Percentiles rank a stretch among this genome's conserved stretches.
phyloP scores from a whole-genome alignment of 1,139 yeast species.

The Candida glucosophila region DNA sequence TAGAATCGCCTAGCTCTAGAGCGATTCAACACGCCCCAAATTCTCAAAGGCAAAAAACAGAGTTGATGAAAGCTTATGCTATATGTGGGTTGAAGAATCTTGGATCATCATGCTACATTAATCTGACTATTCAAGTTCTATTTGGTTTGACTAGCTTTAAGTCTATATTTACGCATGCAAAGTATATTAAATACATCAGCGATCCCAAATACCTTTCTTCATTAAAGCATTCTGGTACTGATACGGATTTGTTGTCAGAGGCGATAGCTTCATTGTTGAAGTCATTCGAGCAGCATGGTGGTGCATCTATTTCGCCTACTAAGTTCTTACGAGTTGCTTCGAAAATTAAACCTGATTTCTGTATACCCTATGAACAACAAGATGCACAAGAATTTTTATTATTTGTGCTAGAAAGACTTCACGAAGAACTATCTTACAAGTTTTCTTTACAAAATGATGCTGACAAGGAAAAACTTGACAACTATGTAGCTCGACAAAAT shows the following conservation, averaged over 20 bases:
- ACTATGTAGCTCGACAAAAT: constrained; percentile 24
- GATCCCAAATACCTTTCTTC: constrained; percentile 19
- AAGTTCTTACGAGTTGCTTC: constrained; percentile 51
- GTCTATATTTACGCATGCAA: constrained; percentile 31
- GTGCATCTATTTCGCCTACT: constrained; percentile 56
- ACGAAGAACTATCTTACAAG: constrained; percentile 49
- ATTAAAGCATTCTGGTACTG: constrained; percentile 13
- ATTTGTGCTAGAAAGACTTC: constrained; percentile 57
- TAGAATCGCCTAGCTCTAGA: no score
- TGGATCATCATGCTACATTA: constrained; percentile 70
- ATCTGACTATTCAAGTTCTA: constrained; percentile 58
- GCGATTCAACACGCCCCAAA: not conserved
- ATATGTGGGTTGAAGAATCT: constrained; percentile 61
- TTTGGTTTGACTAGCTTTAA: constrained; percentile 44
- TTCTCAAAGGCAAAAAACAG: constrained; percentile 4
- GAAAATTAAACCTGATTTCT: constrained; percentile 51
- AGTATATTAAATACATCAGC: constrained; percentile 32
- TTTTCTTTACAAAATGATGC: constrained; percentile 6
- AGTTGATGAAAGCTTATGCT: constrained; percentile 33
- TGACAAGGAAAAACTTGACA: constrained; percentile 10
- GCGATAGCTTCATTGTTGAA: constrained; percentile 33
- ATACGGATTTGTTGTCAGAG: constrained; percentile 35
- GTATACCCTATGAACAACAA: constrained; percentile 67
- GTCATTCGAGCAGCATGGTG: constrained; percentile 46
- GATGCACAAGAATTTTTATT: constrained; percentile 72